phyloP scores from a whole-genome alignment of 169 alveolate species.

The Theileria luwenshuni region DNA sequence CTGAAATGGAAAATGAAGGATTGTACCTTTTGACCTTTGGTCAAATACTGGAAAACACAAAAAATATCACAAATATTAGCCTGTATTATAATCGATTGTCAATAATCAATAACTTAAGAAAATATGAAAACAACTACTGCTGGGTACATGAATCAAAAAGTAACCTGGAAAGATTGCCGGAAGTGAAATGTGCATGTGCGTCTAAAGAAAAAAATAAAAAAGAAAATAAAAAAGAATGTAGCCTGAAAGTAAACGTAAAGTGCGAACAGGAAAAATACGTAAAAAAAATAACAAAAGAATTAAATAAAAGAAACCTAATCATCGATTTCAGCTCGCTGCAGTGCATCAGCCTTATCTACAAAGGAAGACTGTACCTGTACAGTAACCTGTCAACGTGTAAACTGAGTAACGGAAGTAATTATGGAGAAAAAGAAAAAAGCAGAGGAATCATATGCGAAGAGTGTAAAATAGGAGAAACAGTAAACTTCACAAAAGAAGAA shows the following conservation, averaged over 20 bases:
- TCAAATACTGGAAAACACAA: constrained; percentile 10
- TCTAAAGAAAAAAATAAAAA: too few relatives aligned
- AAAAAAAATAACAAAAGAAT: not conserved
- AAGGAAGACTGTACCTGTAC: constrained; percentile 20
- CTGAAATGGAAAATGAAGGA: not conserved
- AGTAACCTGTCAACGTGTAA: constrained; percentile 20
- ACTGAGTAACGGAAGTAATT: not conserved
- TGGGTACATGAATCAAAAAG: constrained; percentile 65
- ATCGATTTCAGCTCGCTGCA: constrained; percentile 28
- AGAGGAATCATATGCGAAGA: constrained; percentile 23
- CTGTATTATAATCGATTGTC: constrained; percentile 64
- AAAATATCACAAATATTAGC: constrained; percentile 5
- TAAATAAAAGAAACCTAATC: constrained; percentile 4
- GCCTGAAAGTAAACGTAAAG: not conserved
- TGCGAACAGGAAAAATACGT: not conserved
- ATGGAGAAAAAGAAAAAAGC: constrained; percentile 7
- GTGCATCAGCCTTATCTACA: constrained; percentile 16
- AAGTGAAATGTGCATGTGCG: constrained; percentile 40
- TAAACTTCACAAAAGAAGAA: not conserved
- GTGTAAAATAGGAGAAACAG: constrained; percentile 8
- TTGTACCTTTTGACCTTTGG: not conserved
- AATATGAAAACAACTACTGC: constrained; percentile 31
- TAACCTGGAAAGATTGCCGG: constrained; percentile 19
- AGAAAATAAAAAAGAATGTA: not conserved
- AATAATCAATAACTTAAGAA: constrained; percentile 36